These are phyloP conservation scores for Zygosaccharomyces siamensis DNA, from an alignment of 805 yeast genomes.

Conservation along the genomic window DNA sequence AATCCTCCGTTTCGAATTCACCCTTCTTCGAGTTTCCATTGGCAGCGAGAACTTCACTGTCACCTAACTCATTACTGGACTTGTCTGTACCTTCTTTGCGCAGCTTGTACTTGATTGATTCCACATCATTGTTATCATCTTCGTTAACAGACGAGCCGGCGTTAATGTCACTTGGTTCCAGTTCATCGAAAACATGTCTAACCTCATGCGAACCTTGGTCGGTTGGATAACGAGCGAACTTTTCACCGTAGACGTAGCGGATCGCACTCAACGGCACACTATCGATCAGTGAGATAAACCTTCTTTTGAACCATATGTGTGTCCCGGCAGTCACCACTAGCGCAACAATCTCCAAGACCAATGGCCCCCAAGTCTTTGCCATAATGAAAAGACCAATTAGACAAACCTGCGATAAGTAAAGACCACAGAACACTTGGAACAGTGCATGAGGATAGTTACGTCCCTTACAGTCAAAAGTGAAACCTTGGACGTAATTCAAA, in stretches of 20 bases:
- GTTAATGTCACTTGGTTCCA: slow-evolving; percentile 26
- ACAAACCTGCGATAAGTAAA: slow-evolving; percentile 68
- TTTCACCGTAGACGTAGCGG: slow-evolving; percentile 36
- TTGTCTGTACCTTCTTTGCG: slow-evolving; percentile 1
- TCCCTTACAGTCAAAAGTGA: slow-evolving; percentile 62
- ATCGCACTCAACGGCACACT: slow-evolving; percentile 63
- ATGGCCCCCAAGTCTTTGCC: slow-evolving; percentile 75
- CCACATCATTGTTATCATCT: slow-evolving; percentile 8
- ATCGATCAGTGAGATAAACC: slow-evolving; percentile 60
- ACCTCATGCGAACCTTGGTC: slow-evolving; percentile 65
- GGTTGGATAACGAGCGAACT: slow-evolving; percentile 48
- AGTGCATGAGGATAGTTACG: slow-evolving; percentile 67
- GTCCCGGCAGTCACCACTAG: slow-evolving; percentile 52
- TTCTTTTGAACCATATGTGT: slow-evolving; percentile 55
- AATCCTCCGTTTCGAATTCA: too few relatives aligned
- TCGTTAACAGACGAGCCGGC: slow-evolving; percentile 29
- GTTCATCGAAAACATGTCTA: slow-evolving; percentile 44
- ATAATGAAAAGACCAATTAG: slow-evolving; percentile 67
- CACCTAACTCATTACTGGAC: neutral
- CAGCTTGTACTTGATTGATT: neutral
- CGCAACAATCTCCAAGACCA: slow-evolving; percentile 61
- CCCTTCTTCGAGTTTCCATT: neutral
- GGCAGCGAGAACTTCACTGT: neutral
- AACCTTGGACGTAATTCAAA: slow-evolving; percentile 57
- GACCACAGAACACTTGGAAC: slow-evolving; percentile 65